Percentiles rank a stretch among this genome's conserved stretches.
These are phyloP conservation scores for Dactylis glomerata DNA, from an alignment of 176 grass and related monocot species.

Conservation along the genomic window DNA sequence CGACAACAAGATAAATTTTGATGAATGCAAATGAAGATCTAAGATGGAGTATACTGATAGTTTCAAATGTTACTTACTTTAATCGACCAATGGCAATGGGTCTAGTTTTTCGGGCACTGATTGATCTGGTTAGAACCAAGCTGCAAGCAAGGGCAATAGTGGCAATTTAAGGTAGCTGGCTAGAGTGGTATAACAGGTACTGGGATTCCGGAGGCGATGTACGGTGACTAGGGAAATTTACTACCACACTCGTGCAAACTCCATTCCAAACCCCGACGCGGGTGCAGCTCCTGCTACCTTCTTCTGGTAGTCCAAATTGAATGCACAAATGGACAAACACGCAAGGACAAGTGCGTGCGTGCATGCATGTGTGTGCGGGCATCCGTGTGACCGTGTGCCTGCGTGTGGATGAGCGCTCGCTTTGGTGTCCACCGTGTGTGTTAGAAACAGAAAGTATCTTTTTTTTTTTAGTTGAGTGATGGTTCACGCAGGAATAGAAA, in stretches of 20 bases:
- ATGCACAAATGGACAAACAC: conserved; percentile 34
- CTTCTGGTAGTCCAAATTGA: conserved; percentile 54
- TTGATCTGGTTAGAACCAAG: background rate
- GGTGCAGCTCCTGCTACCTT: conserved; percentile 22
- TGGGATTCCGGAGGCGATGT: background rate
- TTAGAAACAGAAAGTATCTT: too few relatives aligned
- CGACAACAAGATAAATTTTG: background rate
- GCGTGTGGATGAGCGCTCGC: too few relatives aligned
- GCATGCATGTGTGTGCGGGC: too few relatives aligned
- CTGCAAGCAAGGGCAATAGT: conserved; percentile 9
- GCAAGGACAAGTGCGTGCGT: background rate
- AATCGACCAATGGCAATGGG: background rate
- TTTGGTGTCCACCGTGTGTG: background rate
- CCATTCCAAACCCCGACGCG: conserved; percentile 33
- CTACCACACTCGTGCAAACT: conserved; percentile 35
- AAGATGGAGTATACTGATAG: background rate
- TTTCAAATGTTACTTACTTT: background rate
- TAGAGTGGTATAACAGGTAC: conserved; percentile 4
- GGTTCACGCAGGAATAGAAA: too few relatives aligned
- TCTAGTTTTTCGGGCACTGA: background rate
- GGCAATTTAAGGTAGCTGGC: conserved; percentile 31
- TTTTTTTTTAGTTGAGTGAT: too few relatives aligned
- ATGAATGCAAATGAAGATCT: background rate
- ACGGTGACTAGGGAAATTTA: conserved; percentile 14
- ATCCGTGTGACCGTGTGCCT: too few relatives aligned